A percentile compares a stretch with the other conserved stretches of the same genome.
These are phyloP conservation scores for Conoideocrella luteorostrata DNA, from an alignment of 2,329 filamentous ascomycete genomes.

Conservation along the genomic window DNA sequence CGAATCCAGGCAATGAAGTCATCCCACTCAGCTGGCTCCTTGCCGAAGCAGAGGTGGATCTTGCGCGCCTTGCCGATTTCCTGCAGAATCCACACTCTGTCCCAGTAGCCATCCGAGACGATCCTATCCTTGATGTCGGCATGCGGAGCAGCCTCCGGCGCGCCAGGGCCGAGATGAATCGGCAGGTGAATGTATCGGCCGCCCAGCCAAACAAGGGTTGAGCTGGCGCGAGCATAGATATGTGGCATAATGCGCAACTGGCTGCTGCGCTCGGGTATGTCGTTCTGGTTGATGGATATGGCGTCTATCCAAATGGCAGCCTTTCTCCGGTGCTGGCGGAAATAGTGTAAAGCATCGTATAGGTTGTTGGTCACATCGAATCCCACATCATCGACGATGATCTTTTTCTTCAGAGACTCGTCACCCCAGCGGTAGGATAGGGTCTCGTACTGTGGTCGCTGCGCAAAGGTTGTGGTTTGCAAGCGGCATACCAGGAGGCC, in stretches of 20 bases:
- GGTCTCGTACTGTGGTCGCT: constrained; percentile 12
- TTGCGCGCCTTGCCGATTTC: constrained; percentile 12
- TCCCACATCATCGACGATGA: constrained; percentile 10
- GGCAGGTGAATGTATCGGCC: constrained; percentile 3
- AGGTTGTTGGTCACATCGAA: constrained; percentile 12
- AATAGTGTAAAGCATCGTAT: constrained; percentile 10
- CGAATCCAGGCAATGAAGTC: constrained; percentile 9
- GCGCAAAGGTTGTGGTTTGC: constrained; percentile 7
- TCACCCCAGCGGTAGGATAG: constrained; percentile 17
- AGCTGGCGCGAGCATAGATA: constrained; percentile 13
- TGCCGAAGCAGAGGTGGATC: constrained; percentile 10
- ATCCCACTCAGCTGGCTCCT: constrained; percentile 7
- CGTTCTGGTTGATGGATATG: constrained; percentile 14
- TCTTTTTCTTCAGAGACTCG: constrained; percentile 3
- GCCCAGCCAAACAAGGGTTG: constrained; percentile 16
- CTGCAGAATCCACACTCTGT: constrained; percentile 14
- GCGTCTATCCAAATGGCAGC: constrained; percentile 16
- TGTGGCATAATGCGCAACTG: constrained; percentile 16
- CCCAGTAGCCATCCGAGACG: constrained; percentile 12
- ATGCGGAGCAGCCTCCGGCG: neutral
- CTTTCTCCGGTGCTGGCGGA: constrained; percentile 6
- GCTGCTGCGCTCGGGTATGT: constrained; percentile 11
- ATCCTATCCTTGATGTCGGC: neutral
- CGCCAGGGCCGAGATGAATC: neutral
- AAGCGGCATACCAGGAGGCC: constrained; percentile 7